Percentiles rank a stretch among this genome's conserved stretches.
These are phyloP conservation scores for Gastrodia elata DNA, from an alignment of 106 monocot genomes.

Conservation along the genomic window DNA sequence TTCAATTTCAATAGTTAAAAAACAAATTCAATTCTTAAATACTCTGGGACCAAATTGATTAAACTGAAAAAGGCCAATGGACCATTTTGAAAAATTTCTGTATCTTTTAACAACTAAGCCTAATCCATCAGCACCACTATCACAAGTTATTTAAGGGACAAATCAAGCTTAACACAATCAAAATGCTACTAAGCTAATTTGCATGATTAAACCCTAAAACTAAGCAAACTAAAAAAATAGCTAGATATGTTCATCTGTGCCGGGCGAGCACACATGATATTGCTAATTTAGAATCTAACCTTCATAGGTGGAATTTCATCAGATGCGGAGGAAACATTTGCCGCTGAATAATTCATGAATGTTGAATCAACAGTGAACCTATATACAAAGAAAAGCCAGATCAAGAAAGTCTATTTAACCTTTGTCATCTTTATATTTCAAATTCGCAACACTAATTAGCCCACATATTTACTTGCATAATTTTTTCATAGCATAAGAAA, in stretches of 20 bases:
- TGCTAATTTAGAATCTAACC: conserved; percentile 16
- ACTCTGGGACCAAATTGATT: too few relatives aligned
- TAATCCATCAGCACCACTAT: neutral
- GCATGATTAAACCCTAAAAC: neutral
- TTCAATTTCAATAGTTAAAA: too few relatives aligned
- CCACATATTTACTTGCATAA: neutral
- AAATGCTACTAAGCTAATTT: neutral
- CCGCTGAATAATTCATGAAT: conserved; percentile 26
- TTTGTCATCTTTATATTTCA: neutral
- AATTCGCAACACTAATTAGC: neutral
- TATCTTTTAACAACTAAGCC: too few relatives aligned
- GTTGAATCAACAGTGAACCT: conserved; percentile 11
- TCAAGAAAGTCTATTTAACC: neutral
- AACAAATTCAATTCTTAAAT: too few relatives aligned
- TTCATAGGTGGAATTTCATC: conserved; percentile 16
- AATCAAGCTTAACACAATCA: too few relatives aligned
- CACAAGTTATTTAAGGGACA: too few relatives aligned
- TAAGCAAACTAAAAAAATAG: neutral
- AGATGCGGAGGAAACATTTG: conserved; percentile 31
- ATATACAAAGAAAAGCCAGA: neutral
- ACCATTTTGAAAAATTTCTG: too few relatives aligned
- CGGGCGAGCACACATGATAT: neutral
- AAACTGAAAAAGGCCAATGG: too few relatives aligned
- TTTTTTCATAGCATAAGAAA: neutral
- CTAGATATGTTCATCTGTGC: neutral